These are phyloP conservation scores for Staphylotrichum tortipilum DNA, from an alignment of 495 filamentous ascomycete genomes.

Conservation along the genomic window DNA sequence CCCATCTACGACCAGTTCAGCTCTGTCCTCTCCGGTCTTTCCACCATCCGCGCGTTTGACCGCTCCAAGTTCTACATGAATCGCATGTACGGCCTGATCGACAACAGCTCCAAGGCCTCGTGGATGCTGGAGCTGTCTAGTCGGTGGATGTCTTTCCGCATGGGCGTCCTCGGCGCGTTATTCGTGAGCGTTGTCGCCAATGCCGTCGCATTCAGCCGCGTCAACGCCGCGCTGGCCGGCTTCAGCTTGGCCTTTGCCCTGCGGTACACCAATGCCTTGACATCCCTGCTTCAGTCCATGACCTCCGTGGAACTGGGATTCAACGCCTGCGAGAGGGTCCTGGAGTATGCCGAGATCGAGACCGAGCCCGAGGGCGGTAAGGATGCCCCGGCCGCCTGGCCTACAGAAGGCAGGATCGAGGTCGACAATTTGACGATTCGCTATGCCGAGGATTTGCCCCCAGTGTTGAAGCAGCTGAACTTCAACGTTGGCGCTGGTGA, in stretches of 20 bases:
- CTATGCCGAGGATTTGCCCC: slow-evolving; percentile 34
- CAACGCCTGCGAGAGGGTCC: slow-evolving; percentile 32
- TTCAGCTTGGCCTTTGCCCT: slow-evolving; percentile 41
- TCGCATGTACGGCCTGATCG: slow-evolving; percentile 48
- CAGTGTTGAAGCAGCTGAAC: slow-evolving; percentile 35
- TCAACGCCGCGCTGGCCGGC: slow-evolving; percentile 58
- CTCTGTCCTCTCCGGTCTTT: slow-evolving; percentile 49
- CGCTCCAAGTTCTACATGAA: slow-evolving; percentile 45
- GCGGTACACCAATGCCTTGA: slow-evolving; percentile 44
- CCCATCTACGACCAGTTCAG: slow-evolving; percentile 58
- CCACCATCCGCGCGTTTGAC: slow-evolving; percentile 57
- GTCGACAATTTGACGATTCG: slow-evolving; percentile 33
- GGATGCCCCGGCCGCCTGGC: slow-evolving; percentile 36
- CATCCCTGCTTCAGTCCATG: slow-evolving; percentile 41
- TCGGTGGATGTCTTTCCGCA: slow-evolving; percentile 52
- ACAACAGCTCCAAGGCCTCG: slow-evolving; percentile 42
- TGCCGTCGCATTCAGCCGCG: slow-evolving; percentile 44
- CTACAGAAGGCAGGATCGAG: slow-evolving; percentile 32
- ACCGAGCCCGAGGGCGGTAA: slow-evolving; percentile 27
- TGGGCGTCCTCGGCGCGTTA: slow-evolving; percentile 50
- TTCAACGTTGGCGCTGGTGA: slow-evolving; percentile 32
- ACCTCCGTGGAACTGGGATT: slow-evolving; percentile 39
- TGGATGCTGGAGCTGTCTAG: slow-evolving; percentile 51
- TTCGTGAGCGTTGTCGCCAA: slow-evolving; percentile 51
- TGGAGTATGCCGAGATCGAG: slow-evolving; percentile 32